A percentile compares a stretch with the other conserved stretches of the same genome.
phyloP scores from a whole-genome alignment of 192 early-diverging fungal species.

The Geranomyces michiganensis region DNA sequence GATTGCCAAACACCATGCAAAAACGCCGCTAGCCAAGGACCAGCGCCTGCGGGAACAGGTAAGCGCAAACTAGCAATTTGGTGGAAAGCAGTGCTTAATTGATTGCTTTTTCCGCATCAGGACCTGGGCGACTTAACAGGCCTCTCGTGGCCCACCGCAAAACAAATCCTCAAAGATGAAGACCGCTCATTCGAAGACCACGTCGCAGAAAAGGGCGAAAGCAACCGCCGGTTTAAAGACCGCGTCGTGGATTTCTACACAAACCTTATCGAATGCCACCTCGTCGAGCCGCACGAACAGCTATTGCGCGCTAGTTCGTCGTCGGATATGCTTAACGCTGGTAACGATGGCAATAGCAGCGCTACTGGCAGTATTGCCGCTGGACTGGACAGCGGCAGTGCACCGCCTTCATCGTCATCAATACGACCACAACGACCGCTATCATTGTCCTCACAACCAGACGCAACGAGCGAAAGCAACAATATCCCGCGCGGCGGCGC shows the following conservation, averaged over 20 bases:
- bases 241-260: slow-evolving; percentile 52
- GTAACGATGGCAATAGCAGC: neutral
- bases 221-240: slow-evolving; percentile 32
- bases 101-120: too few relatives aligned
- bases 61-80: neutral
- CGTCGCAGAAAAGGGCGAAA: slow-evolving; percentile 46
- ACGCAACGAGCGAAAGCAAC: neutral
- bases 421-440: too few relatives aligned
- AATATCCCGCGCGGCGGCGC: neutral
- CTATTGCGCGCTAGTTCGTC: slow-evolving; percentile 24
- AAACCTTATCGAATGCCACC: slow-evolving; percentile 40
- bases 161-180: slow-evolving; percentile 42
- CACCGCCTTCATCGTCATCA: neutral
- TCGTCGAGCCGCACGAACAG: slow-evolving; percentile 47
- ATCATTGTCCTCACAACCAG: neutral
- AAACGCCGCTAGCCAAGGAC: slow-evolving; percentile 35
- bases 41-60: slow-evolving; percentile 46
- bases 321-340: slow-evolving; percentile 9
- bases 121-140: slow-evolving; percentile 52
- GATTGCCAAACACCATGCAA: slow-evolving; percentile 46
- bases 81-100: too few relatives aligned
- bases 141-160: slow-evolving; percentile 42
- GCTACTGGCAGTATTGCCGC: neutral
- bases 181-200: slow-evolving; percentile 48
- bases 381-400: neutral